Evolutionary conservation across 1,284 basidiomycete genomes (phyloP).

Genomic region (Malassezia caprae): DNA sequence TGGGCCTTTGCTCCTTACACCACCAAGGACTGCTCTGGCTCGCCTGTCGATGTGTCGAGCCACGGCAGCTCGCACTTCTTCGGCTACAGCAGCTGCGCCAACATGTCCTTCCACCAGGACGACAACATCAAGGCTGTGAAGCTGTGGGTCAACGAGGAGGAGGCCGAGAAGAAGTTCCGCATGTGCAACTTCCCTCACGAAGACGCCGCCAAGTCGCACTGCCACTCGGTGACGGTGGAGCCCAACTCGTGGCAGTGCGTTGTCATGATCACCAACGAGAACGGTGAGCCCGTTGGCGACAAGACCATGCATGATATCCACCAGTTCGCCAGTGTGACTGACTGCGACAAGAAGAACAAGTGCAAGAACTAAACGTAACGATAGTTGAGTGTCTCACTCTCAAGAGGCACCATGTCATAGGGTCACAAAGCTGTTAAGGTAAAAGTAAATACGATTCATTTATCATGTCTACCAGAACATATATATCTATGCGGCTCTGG

Average conservation of each 20-base stretch:
- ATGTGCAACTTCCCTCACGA: not conserved
- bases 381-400: too few relatives aligned
- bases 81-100: not conserved
- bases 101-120: not conserved
- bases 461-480: too few relatives aligned
- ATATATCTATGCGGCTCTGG: too few relatives aligned
- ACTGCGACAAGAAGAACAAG: not conserved
- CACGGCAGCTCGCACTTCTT: not conserved
- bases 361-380: not conserved
- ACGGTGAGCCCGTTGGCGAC: not conserved
- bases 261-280: not conserved
- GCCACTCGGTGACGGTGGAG: not conserved
- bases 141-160: not conserved
- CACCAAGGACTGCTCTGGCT: not conserved
- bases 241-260: not conserved
- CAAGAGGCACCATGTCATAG: too few relatives aligned
- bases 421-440: too few relatives aligned
- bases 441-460: too few relatives aligned
- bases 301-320: not conserved
- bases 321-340: not conserved
- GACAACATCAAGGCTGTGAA: not conserved
- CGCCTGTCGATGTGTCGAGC: not conserved
- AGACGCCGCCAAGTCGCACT: not conserved
- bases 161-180: not conserved
- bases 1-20: not conserved